Base-by-base conservation (phyloP, 805 yeast species). In the Saturnispora dispora region DNA sequence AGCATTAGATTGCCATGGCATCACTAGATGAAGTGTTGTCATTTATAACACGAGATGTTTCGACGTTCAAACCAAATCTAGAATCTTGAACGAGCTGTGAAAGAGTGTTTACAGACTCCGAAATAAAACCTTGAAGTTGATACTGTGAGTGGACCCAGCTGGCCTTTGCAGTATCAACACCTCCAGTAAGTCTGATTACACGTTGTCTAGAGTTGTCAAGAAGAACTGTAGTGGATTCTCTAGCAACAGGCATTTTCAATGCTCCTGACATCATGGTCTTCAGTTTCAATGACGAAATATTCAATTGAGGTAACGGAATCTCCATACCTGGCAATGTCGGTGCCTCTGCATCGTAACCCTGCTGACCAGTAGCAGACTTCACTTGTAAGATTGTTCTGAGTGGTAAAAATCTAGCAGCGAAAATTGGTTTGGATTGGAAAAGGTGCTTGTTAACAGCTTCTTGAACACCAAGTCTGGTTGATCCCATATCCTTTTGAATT, bases 141-240 rank as follows among this genome's bases (percentile, higher is more conserved):
- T 73, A 82, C 41, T 77, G 71, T 27, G 96, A 87, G 64, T 90
- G 96, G 43, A 86, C 84, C 93, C 95, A 93, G 58, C 88, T 79
- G 59, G 96, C 90, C 53, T 77, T 75, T 49, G 82, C 75, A 25
- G 83, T 74, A 59, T 76, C 74, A 37, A 72, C 66, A 46, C 96
- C 96, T 45, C 97, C 97, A 27, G 91, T 79, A 56, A 91, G 74
- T 64, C 96, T 78, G 52, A 90, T 67, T 17, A 85, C 71, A 65
- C 86, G 93, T 11, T 66, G 66, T 52, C 63, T 60, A 5, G 70
- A 66, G 45, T 73, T 67, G 22, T 71, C 67, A 50, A 88, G 70
- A 32, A 83, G 75, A 47, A 93, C 79, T 5, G 98, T 89, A 43
- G 86, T 72, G 55, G 82, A 74, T 67, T 86, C 95, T 65, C 96